Percentiles rank a stretch among this genome's conserved stretches.
Conservation (phyloP, 495 filamentous ascomycete genomes). For the Sphaerosporella brunnea region DNA sequence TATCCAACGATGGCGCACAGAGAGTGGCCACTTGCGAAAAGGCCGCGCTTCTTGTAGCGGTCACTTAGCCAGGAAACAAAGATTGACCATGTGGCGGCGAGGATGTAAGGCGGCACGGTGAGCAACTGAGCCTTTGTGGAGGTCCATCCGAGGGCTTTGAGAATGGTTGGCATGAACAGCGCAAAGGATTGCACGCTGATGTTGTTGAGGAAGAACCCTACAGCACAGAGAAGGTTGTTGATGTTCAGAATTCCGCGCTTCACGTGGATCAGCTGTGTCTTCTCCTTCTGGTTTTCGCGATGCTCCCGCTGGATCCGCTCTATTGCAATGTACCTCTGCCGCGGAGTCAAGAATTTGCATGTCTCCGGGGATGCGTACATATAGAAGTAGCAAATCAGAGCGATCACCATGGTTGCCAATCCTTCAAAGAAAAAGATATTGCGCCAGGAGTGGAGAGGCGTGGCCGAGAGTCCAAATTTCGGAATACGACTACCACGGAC, state of each 20-base stretch:
- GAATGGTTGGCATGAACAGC: constrained; percentile 63
- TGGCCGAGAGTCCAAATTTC: constrained; percentile 29
- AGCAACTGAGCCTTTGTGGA: constrained; percentile 51
- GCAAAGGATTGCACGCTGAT: constrained; percentile 62
- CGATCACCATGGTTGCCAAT: constrained; percentile 41
- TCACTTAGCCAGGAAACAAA: constrained; percentile 44
- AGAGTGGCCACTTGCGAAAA: constrained; percentile 43
- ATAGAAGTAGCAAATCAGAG: constrained; percentile 46
- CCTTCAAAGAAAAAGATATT: constrained; percentile 68
- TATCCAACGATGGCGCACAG: constrained; percentile 45
- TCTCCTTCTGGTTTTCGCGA: constrained; percentile 35
- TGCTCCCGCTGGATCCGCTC: constrained; percentile 41
- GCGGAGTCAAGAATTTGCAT: constrained; percentile 46
- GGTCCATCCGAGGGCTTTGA: constrained; percentile 48
- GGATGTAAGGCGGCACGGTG: constrained; percentile 51
- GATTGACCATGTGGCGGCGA: constrained; percentile 43
- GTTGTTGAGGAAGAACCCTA: constrained; percentile 57
- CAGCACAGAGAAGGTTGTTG: constrained; percentile 57
- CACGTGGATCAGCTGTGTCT: constrained; percentile 49
- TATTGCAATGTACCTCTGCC: constrained; percentile 44
- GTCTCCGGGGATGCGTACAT: constrained; percentile 57
- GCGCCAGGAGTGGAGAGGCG: constrained; percentile 36
- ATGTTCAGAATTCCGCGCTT: constrained; percentile 46
- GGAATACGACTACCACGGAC: constrained; percentile 8
- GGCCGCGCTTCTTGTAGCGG: constrained; percentile 36